phyloP scores from a whole-genome alignment of 176 grass and related monocot genomes.

The Paspalum notatum region DNA sequence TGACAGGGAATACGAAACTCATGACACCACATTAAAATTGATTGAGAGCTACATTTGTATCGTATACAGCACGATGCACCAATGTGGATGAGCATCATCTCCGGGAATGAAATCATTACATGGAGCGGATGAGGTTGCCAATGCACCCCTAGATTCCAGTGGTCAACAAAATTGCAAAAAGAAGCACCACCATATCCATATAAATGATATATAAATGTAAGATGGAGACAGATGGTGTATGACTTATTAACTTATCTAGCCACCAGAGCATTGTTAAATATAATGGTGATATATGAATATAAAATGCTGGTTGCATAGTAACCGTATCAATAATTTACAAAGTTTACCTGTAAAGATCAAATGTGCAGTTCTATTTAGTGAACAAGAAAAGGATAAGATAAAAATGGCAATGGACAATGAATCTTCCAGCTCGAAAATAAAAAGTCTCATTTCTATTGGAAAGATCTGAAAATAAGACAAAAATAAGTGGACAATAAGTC shows the following conservation, averaged over 20 bases:
- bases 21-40: slow-evolving; percentile 20
- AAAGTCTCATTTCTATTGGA: not conserved
- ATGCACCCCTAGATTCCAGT: slow-evolving; percentile 47
- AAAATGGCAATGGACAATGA: not conserved
- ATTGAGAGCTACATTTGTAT: not conserved
- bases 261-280: slow-evolving; percentile 8
- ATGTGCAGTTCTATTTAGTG: slow-evolving; percentile 9
- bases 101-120: slow-evolving; percentile 46
- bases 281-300: slow-evolving; percentile 9
- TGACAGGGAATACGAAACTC: slow-evolving; percentile 40
- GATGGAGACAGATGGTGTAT: slow-evolving; percentile 22
- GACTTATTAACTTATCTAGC: slow-evolving; percentile 22
- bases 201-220: slow-evolving; percentile 37
- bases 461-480: slow-evolving; percentile 30
- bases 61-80: slow-evolving; percentile 6
- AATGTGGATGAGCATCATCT: slow-evolving; percentile 35
- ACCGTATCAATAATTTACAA: slow-evolving; percentile 31
- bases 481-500: slow-evolving; percentile 29
- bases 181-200: slow-evolving; percentile 42
- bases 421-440: slow-evolving; percentile 23
- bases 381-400: not conserved
- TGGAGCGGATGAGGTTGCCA: slow-evolving; percentile 19
- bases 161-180: slow-evolving; percentile 34
- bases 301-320: not conserved
- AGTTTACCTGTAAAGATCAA: slow-evolving; percentile 30